phyloP scores from a whole-genome alignment of 208 protist genomes.

The Leishmania aethiopica region DNA sequence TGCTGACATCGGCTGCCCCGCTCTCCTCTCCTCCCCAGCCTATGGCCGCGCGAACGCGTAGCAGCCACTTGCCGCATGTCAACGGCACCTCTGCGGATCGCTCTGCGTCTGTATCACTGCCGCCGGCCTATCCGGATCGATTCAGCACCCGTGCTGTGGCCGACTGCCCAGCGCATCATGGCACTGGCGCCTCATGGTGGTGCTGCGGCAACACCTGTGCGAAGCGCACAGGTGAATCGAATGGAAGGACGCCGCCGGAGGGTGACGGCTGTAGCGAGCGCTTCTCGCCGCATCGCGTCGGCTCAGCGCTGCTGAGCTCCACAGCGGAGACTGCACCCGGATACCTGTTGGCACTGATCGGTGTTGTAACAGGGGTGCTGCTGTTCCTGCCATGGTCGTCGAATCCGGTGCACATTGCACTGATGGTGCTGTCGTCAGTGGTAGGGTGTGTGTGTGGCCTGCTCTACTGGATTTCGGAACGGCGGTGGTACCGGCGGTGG shows the following conservation, averaged over 20 bases:
- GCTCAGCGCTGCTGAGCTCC: conserved; percentile 20
- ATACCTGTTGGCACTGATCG: conserved; percentile 32
- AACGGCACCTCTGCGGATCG: not conserved
- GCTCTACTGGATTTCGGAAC: conserved; percentile 36
- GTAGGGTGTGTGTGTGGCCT: conserved; percentile 46
- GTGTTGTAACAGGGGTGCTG: conserved; percentile 57
- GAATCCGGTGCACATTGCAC: conserved; percentile 63
- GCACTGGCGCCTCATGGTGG: not conserved
- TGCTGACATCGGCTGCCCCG: not conserved
- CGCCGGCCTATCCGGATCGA: not conserved
- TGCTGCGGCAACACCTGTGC: not conserved
- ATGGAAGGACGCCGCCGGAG: not conserved
- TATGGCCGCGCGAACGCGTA: not conserved
- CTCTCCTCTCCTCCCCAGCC: not conserved
- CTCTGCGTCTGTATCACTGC: not conserved
- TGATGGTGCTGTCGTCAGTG: conserved; percentile 55
- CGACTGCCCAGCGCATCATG: not conserved
- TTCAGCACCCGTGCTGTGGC: not conserved
- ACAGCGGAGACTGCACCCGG: conserved; percentile 19
- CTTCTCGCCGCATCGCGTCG: conserved; percentile 2
- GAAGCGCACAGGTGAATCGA: not conserved
- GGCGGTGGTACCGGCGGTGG: conserved; percentile 9
- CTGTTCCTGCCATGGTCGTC: conserved; percentile 77
- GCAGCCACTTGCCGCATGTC: not conserved
- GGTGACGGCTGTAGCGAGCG: conserved; percentile 7